Base-by-base conservation (phyloP, 331 rosid genomes). In the Malus hybrid region DNA sequence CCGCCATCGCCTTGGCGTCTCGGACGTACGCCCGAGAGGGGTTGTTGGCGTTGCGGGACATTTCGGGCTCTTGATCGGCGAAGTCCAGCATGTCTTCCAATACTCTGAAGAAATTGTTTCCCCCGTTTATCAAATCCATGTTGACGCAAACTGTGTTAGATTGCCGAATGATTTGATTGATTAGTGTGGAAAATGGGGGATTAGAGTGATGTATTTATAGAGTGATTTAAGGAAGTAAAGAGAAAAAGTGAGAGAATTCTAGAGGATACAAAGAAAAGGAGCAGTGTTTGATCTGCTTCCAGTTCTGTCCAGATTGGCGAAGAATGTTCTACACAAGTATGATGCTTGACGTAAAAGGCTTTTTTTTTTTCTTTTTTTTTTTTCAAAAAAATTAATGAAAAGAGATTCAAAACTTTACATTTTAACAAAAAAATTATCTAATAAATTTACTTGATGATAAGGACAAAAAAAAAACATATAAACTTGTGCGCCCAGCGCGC, bases 1-100 rank as follows among this genome's bases (percentile, higher is more conserved):
- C 81, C 6, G 81, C 80, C 81, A 79, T 82, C 34, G 86, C 81
- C 55, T 82, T 82, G 0, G 82, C 77, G 26, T 74, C 85, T 2
- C 77, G 66, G 6, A 82, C 82, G 61, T 74, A 78, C 10, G 66
- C 70, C 7, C 74, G 77, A 15, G 82, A 50, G 3, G 85, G 82
- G 11, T 28, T 63, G 74, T 72, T 75, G 63, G 3, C 2, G 63
- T 20, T 22, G 5, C 72, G 71, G 12, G 77, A 14, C 76, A 71
- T 29, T 26, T 74, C 72, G 60, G 61, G 58, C 10, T 52, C 60
- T 29, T 72, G 73, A 7, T 68, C 85, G 1, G 80, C 7, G 52
- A 78, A 20, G 74, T 82, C 85, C 6, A 82, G 62, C 50, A 82
- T 76, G 82, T 78, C 76, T 56, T 72, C 68, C 60, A 76, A 74